phyloP scores from a whole-genome alignment of 805 yeast species.

The Schwanniomyces occidentalis region DNA sequence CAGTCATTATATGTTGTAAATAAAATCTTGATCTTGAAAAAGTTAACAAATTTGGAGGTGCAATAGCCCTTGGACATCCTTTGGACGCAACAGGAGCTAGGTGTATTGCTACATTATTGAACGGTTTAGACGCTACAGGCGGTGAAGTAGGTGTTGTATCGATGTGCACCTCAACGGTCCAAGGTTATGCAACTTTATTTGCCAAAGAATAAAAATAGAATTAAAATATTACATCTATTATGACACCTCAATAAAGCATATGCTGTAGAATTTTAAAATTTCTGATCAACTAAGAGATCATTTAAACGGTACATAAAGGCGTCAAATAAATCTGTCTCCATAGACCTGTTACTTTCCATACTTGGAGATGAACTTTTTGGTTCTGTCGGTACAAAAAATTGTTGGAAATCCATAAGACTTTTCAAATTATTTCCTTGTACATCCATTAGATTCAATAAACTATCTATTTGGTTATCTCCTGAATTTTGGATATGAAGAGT shows the following conservation, averaged over 20 bases:
- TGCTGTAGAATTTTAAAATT: no score
- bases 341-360: not conserved
- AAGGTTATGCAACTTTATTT: conserved; percentile 37
- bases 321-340: not conserved
- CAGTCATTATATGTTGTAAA: conserved; percentile 30
- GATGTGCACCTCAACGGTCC: conserved; percentile 44
- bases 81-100: conserved; percentile 70
- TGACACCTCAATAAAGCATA: not conserved
- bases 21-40: conserved; percentile 32
- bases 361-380: not conserved
- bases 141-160: conserved; percentile 37
- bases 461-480: not conserved
- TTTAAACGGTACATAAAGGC: not conserved
- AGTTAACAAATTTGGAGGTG: conserved; percentile 32
- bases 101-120: conserved; percentile 34
- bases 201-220: conserved; percentile 20
- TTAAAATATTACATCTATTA: not conserved
- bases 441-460: not conserved
- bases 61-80: conserved; percentile 19
- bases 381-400: conserved; percentile 1
- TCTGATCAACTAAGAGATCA: not conserved
- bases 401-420: not conserved
- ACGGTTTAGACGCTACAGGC: conserved; percentile 28
- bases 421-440: not conserved
- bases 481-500: no score